Conservation (phyloP, 148 eudicot species). For the Rheum nobile region DNA sequence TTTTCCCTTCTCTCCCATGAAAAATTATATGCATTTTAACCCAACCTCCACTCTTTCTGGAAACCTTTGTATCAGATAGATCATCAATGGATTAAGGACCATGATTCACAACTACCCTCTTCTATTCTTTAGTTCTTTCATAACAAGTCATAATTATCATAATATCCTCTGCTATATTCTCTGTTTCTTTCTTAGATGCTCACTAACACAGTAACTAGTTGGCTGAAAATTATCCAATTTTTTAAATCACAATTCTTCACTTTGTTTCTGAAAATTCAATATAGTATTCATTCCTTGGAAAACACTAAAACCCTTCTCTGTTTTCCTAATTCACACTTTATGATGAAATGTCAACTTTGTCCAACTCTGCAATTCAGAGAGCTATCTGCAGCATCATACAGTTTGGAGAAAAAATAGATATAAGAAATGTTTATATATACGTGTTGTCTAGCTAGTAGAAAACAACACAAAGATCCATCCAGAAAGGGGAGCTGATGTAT, state of each 20-base stretch:
- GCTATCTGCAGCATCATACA: too few relatives aligned
- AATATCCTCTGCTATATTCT: not conserved
- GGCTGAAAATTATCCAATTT: not conserved
- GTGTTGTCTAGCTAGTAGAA: too few relatives aligned
- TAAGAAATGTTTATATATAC: too few relatives aligned
- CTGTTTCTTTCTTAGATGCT: not conserved
- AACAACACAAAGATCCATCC: too few relatives aligned
- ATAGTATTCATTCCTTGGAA: not conserved
- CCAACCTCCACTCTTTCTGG: constrained; percentile 1
- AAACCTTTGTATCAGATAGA: not conserved
- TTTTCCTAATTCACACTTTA: not conserved
- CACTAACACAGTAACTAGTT: not conserved
- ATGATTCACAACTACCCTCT: not conserved
- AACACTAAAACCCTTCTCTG: too few relatives aligned
- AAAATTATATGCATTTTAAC: not conserved
- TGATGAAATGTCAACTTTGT: too few relatives aligned
- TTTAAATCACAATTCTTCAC: not conserved
- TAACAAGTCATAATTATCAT: not conserved
- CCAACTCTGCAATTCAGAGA: too few relatives aligned
- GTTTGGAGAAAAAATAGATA: too few relatives aligned
- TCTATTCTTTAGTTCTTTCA: not conserved
- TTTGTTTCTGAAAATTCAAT: not conserved
- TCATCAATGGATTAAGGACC: not conserved
- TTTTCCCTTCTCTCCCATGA: not conserved
- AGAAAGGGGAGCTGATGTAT: not conserved